Evolutionary conservation across 371 early-diverging fungal species (phyloP).

Genomic region (Apophysomyces ossiformis): DNA sequence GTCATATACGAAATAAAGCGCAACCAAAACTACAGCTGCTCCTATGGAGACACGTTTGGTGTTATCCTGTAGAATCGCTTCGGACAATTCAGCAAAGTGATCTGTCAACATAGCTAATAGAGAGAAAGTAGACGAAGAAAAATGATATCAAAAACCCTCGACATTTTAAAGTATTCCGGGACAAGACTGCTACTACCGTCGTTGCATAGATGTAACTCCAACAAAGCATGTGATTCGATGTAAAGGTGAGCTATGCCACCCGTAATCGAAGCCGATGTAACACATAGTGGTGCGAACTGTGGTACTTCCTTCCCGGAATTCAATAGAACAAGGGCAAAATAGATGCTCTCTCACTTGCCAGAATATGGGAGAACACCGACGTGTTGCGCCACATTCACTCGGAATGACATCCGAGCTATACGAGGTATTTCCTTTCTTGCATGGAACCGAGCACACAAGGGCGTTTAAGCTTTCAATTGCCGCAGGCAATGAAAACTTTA

Average conservation of each 20-base stretch:
- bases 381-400: too few species aligned
- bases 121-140: not conserved
- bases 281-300: too few species aligned
- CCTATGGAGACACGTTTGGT: slow-evolving; percentile 4
- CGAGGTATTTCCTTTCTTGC: too few species aligned
- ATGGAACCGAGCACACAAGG: too few species aligned
- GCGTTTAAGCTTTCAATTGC: too few species aligned
- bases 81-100: not conserved
- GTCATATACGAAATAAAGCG: slow-evolving; percentile 2
- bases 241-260: not conserved
- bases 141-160: not conserved
- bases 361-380: too few species aligned
- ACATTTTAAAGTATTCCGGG: not conserved
- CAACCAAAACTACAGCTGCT: slow-evolving; percentile 1
- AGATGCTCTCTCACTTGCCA: too few species aligned
- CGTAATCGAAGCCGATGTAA: too few species aligned
- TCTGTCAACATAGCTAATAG: not conserved
- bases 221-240: not conserved
- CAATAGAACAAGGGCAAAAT: too few species aligned
- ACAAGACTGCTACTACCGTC: not conserved
- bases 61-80: slow-evolving; percentile 1
- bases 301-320: too few species aligned
- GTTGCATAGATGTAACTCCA: not conserved
- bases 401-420: too few species aligned
- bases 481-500: too few species aligned